phyloP scores from a whole-genome alignment of 768 basidiomycete species.

The Boletus sp. region DNA sequence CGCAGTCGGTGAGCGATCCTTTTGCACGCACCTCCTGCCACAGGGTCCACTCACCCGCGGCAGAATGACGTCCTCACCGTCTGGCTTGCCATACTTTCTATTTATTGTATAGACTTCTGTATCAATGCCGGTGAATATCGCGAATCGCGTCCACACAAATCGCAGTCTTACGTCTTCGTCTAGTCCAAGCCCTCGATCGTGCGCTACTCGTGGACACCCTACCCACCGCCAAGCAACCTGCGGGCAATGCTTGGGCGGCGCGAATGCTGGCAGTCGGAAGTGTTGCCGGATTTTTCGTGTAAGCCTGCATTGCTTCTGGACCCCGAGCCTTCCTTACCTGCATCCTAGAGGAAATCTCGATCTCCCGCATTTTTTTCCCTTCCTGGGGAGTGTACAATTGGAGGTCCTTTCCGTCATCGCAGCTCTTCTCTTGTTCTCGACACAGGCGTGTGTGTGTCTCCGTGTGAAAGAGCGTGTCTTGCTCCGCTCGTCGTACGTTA shows the following conservation, averaged over 20 bases:
- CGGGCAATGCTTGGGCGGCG: constrained; percentile 93
- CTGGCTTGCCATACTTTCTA: constrained; percentile 68
- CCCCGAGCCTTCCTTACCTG: not conserved
- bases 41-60: not conserved
- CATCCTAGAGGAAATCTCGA: constrained; percentile 70
- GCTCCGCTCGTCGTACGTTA: constrained; percentile 36
- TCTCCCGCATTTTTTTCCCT: constrained; percentile 64
- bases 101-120: constrained; percentile 66
- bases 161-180: constrained; percentile 3
- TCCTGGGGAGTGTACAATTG: constrained; percentile 76
- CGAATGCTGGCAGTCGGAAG: constrained; percentile 88
- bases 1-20: constrained; percentile 31
- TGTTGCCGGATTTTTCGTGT: constrained; percentile 87
- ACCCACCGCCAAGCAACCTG: constrained; percentile 68
- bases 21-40: not conserved
- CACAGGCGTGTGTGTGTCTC: constrained; percentile 60
- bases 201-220: constrained; percentile 86
- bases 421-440: constrained; percentile 57
- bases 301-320: constrained; percentile 23
- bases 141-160: not conserved
- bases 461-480: constrained; percentile 75
- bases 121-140: constrained; percentile 47
- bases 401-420: constrained; percentile 79
- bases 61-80: constrained; percentile 70
- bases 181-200: constrained; percentile 87